Base-by-base conservation (phyloP, 345 rosid genomes). In the Excoecaria agallocha region DNA sequence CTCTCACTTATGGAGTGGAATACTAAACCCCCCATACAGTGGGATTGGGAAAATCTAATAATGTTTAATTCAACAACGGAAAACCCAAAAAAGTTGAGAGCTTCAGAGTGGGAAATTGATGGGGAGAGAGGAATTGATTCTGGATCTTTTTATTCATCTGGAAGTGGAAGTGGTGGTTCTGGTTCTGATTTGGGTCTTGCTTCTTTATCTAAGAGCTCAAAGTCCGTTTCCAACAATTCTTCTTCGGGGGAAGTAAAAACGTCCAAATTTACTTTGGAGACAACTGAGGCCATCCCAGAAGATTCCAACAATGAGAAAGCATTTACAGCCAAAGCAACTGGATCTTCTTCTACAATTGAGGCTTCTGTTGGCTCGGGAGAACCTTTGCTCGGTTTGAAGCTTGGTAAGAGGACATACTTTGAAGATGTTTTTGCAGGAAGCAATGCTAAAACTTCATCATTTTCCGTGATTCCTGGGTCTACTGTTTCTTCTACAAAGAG, bases 11-110 rank as follows among this genome's bases (percentile, higher is more conserved):
- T 91, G 98, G 98, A 91, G 84, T 89, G 95, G 92, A 92, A 92
- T 78, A 71, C 85, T 11, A 94, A 89, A 83, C 82, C 82, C 54
- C 81, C 91, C 45, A 69, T 82, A 71, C 91, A 81, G 78, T 91
- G 96, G 93, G 98, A 91, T 61, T 94, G 90, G 96, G 98, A 93
- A n/a, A 88, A 83, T 66, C 77, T 86, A 11, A 80, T 84, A 50
- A 85, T 83, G 84, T 88, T 90, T 74, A 85, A 82, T 83, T 67
- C 85, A 16, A 83, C 86, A 39, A 74, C 85, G 46, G 97, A 89
- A 72, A 83, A 72, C 71, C 80, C 87, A 10, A 86, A 84, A 80
- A 89, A 89, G 74, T 78, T 80, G 57, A 77, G 66, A 70, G 84
- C 75, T 48, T 49, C 82, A 58, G 93, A 89, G 66, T 88, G 93